phyloP scores from a whole-genome alignment of 2,329 filamentous ascomycete genomes.

The Trichoderma gracile region DNA sequence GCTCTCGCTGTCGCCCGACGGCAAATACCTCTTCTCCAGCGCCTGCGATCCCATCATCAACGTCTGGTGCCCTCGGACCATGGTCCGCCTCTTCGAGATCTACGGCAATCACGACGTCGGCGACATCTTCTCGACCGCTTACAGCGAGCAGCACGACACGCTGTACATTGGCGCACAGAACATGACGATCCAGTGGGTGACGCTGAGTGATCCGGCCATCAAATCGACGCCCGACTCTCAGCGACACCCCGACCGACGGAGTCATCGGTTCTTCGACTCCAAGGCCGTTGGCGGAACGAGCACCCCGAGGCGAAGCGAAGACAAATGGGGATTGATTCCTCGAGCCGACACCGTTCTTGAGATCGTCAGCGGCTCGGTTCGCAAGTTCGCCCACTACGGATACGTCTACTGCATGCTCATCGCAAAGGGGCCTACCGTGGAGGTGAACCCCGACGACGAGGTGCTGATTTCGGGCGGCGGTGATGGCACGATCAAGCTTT shows the following conservation, averaged over 20 bases:
- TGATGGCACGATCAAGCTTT: conserved; percentile 93
- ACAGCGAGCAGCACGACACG: conserved; percentile 75
- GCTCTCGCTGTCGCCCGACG: conserved; percentile 75
- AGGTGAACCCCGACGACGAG: conserved; percentile 72
- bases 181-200: conserved; percentile 91
- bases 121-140: conserved; percentile 93
- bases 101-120: conserved; percentile 94
- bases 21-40: conserved; percentile 80
- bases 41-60: conserved; percentile 93
- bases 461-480: conserved; percentile 88
- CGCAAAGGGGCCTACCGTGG: conserved; percentile 65
- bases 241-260: conserved; percentile 72
- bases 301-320: conserved; percentile 70
- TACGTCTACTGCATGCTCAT: conserved; percentile 97
- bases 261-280: conserved; percentile 92
- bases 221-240: conserved; percentile 62
- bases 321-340: conserved; percentile 57
- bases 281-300: conserved; percentile 78
- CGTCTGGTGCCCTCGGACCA: conserved; percentile 80
- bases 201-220: conserved; percentile 64
- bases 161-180: conserved; percentile 94
- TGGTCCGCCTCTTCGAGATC: conserved; percentile 80
- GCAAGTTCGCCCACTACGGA: conserved; percentile 89
- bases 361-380: conserved; percentile 77
- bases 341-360: conserved; percentile 64